Base-by-base conservation (phyloP, 768 basidiomycete genomes). In the Solioccasus polychromus region DNA sequence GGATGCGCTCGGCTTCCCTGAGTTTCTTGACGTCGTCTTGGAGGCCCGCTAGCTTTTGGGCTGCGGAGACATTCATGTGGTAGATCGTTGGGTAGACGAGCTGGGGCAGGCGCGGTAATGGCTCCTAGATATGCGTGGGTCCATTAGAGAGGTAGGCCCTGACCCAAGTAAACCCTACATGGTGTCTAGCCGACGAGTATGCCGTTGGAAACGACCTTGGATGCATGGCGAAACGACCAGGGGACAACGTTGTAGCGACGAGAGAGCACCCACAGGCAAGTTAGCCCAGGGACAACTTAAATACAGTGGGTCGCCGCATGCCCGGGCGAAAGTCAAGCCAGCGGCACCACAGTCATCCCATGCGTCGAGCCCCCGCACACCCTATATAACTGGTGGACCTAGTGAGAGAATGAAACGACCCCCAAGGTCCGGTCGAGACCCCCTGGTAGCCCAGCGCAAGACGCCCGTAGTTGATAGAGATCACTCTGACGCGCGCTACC, bases 301-400 rank as follows among this genome's bases (percentile, higher is more conserved):
- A 59, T 60, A 56, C 39, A 9, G 34, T 34, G 53, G 51, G 45
- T 35, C 18, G 39, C 51, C 51, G 45, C 59, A 46, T 62, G 57
- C 48, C 39, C 23, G 24, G 23, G 39, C 44, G 43, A 50, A 44
- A 45, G 43, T 39, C 42, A 51, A 48, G 51, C 53, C 59, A 58
- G 57, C 53, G 51, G 47, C 50, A 29, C 44, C 37, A 44, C 50
- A 45, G 46, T 52, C 26, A 23, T 24, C 50, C 52, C 48, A 43
- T 55, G 50, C 23, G 55, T 52, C 8, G 19, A 45, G 43, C 45
- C 59, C 59, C 59, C 51, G 40, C 56, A 25, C 46, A 55, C 59
- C 46, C 48, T 22, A 35, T 48, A 42, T 40, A 35, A 47, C 30
- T 37, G 10, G 23, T 15, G 29, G 22, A 25, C 43, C 34, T 23